These are phyloP conservation scores for Eurotiales sp. DNA, from an alignment of 2,329 filamentous ascomycete genomes.

Conservation along the genomic window DNA sequence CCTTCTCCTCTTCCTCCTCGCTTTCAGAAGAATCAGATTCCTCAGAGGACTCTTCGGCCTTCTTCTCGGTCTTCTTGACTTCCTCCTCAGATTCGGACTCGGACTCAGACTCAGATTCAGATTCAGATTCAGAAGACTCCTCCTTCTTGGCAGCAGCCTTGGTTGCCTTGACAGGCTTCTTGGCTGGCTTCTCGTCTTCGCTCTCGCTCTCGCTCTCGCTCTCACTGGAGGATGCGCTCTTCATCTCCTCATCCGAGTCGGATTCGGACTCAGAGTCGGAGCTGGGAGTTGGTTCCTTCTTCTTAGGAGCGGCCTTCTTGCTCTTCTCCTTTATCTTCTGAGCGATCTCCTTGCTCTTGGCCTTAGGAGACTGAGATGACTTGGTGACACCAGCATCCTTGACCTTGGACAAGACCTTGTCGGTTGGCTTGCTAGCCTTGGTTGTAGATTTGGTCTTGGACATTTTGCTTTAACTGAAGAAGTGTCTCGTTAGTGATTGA, in stretches of 20 bases:
- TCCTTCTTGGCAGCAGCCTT: slow-evolving; percentile 27
- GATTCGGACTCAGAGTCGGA: slow-evolving; percentile 30
- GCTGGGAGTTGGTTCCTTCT: slow-evolving; percentile 40
- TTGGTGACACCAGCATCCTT: slow-evolving; percentile 46
- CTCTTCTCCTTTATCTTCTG: slow-evolving; percentile 30
- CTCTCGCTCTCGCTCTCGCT: slow-evolving; percentile 31
- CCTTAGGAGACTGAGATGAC: slow-evolving; percentile 40
- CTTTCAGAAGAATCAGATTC: slow-evolving; percentile 24
- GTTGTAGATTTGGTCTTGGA: slow-evolving; percentile 44
- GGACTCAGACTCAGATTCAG: slow-evolving; percentile 33
- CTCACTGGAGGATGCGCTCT: slow-evolving; percentile 20
- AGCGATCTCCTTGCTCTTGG: slow-evolving; percentile 45
- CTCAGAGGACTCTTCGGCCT: slow-evolving; percentile 29
- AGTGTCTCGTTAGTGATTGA: too few species aligned
- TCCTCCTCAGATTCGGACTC: slow-evolving; percentile 24
- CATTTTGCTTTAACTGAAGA: slow-evolving; percentile 36
- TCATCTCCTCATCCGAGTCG: slow-evolving; percentile 37
- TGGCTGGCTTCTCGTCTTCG: slow-evolving; percentile 35
- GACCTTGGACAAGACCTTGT: slow-evolving; percentile 46
- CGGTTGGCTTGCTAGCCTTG: slow-evolving; percentile 37
- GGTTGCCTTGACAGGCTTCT: slow-evolving; percentile 28
- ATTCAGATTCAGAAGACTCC: slow-evolving; percentile 29
- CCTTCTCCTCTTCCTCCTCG: slow-evolving; percentile 21
- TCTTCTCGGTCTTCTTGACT: slow-evolving; percentile 19
- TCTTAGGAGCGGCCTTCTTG: slow-evolving; percentile 38